These are phyloP conservation scores for Sclerotinia glacialis DNA, from an alignment of 2,329 filamentous ascomycete genomes.

Conservation along the genomic window DNA sequence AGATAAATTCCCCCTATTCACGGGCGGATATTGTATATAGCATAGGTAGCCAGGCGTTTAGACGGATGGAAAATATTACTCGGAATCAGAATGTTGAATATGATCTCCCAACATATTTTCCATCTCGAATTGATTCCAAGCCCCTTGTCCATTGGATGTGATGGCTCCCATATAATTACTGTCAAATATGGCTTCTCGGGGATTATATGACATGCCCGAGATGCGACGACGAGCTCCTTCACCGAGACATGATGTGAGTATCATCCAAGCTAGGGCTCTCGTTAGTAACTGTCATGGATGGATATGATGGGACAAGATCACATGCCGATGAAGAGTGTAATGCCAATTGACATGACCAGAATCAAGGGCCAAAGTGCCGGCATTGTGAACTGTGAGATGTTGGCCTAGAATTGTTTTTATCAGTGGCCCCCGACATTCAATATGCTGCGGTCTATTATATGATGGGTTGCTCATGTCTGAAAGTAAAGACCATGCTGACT, in stretches of 20 bases:
- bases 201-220: conserved; percentile 32
- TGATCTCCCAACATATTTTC: conserved; percentile 39
- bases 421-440: neutral
- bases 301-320: conserved; percentile 15
- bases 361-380: conserved; percentile 27
- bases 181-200: conserved; percentile 37
- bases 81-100: conserved; percentile 24
- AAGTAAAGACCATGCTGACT: conserved; percentile 7
- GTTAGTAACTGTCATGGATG: neutral
- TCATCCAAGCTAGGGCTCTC: conserved; percentile 35
- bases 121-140: conserved; percentile 41
- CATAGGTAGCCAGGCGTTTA: conserved; percentile 18
- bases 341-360: conserved; percentile 20
- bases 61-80: neutral
- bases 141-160: conserved; percentile 38
- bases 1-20: neutral
- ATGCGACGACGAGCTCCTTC: conserved; percentile 35
- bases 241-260: conserved; percentile 40
- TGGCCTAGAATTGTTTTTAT: too few species aligned
- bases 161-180: conserved; percentile 38
- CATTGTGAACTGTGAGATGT: neutral
- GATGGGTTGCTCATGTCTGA: neutral
- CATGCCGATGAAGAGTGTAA: conserved; percentile 36
- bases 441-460: neutral
- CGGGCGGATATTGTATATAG: neutral